Evolutionary conservation across 129 eudicot species (phyloP).

Genomic region (Flaveria brownii): DNA sequence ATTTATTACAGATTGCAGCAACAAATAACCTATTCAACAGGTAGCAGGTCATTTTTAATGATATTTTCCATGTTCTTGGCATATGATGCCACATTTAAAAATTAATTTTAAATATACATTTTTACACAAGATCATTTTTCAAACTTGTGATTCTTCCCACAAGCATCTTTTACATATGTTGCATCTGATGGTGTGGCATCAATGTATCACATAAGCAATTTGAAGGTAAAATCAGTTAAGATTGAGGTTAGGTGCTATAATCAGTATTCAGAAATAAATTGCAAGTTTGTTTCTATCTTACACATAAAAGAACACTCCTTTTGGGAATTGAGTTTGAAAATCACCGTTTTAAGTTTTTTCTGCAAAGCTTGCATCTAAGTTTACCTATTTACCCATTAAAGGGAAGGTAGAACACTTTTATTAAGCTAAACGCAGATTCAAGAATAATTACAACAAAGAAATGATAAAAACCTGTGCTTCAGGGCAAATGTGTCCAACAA

Average conservation of each 20-base stretch:
- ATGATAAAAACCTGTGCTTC: slow-evolving; percentile 79
- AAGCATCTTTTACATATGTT: background rate
- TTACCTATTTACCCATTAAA: background rate
- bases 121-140: background rate
- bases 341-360: no score
- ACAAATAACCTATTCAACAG: background rate
- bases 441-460: background rate
- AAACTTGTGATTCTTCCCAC: background rate
- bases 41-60: no score
- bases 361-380: background rate
- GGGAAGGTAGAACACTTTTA: background rate
- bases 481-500: slow-evolving; percentile 94
- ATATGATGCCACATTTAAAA: background rate
- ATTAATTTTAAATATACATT: background rate
- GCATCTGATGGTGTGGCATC: background rate
- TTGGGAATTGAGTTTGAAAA: no score
- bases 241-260: no score
- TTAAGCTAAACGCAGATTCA: background rate
- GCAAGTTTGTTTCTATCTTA: no score
- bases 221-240: no score
- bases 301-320: no score
- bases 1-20: no score
- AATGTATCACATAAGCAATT: no score
- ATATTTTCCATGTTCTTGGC: background rate
- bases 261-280: no score